These are phyloP conservation scores for Acanthamoeba sp. DNA, from an alignment of 208 protist genomes.

Conservation along the genomic window DNA sequence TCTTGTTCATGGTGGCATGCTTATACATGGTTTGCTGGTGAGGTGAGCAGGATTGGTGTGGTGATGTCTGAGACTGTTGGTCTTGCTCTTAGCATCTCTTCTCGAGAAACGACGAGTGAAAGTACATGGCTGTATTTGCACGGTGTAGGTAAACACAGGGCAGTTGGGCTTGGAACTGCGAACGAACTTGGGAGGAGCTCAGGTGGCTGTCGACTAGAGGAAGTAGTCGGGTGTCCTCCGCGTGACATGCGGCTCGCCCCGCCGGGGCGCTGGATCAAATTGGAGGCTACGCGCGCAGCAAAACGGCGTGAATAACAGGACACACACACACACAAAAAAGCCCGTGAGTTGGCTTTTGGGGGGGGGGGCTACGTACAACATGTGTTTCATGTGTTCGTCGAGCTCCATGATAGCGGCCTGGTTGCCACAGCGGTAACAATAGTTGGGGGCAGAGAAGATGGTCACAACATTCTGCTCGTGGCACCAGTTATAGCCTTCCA, in stretches of 20 bases:
- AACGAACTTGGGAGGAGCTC: too few species aligned
- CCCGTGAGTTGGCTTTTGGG: too few species aligned
- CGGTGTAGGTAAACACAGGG: too few species aligned
- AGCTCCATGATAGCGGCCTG: constrained; percentile 97
- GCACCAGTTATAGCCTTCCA: constrained; percentile 99
- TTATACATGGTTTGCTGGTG: too few species aligned
- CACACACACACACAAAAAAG: too few species aligned
- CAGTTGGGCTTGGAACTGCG: too few species aligned
- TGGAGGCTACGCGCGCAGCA: constrained; percentile 91
- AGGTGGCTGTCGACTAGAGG: constrained; percentile 94
- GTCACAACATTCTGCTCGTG: constrained; percentile 98
- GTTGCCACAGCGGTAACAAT: constrained; percentile 99
- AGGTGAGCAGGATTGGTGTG: too few species aligned
- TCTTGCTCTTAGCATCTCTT: too few species aligned
- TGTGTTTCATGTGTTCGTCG: constrained; percentile 98
- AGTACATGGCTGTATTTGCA: too few species aligned
- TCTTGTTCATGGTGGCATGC: too few species aligned
- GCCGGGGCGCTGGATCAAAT: constrained; percentile 98
- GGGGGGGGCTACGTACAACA: constrained; percentile 85
- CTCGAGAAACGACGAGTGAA: too few species aligned
- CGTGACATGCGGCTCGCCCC: constrained; percentile 98
- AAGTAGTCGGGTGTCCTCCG: constrained; percentile 99
- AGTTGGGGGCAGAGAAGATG: constrained; percentile 99
- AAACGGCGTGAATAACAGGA: neutral
- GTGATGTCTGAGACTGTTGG: too few species aligned